Percentiles rank a stretch among this genome's conserved stretches.
These are phyloP conservation scores for Mucor circinelloides DNA, from an alignment of 371 early-diverging fungal genomes.

Conservation along the genomic window DNA sequence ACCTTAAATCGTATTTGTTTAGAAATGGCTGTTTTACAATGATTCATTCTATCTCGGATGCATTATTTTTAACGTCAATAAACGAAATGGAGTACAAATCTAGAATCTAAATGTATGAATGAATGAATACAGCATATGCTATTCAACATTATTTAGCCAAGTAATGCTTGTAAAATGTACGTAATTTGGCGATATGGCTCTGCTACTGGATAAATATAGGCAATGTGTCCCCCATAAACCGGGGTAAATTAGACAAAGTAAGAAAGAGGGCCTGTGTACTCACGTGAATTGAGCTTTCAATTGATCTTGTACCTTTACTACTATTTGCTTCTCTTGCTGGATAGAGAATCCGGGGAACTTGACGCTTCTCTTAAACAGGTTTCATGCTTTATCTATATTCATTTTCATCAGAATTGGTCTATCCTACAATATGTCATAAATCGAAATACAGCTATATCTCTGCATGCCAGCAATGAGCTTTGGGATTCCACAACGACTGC, in stretches of 20 bases:
- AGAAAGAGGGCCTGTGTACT: conserved; percentile 4
- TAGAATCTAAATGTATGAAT: background rate
- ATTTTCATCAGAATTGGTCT: background rate
- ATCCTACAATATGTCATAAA: background rate
- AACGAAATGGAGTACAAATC: background rate
- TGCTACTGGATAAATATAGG: background rate
- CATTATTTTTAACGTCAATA: background rate
- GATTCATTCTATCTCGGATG: background rate
- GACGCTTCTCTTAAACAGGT: background rate
- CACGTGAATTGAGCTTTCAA: conserved; percentile 1
- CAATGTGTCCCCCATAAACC: conserved; percentile 6
- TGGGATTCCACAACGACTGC: background rate
- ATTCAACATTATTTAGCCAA: background rate
- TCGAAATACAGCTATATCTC: background rate
- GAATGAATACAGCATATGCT: background rate
- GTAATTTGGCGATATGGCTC: background rate
- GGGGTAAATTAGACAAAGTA: background rate
- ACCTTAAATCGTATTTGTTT: background rate
- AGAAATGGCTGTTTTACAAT: background rate
- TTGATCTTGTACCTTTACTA: background rate
- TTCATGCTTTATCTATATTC: background rate
- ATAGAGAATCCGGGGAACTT: background rate
- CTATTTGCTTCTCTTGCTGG: background rate
- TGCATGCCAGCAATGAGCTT: background rate
- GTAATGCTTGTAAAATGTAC: background rate